Evolutionary conservation across 2,329 filamentous ascomycete genomes (phyloP), one percentile per base, ranked within the genome.

Genomic region (Epichloe festucae): DNA sequence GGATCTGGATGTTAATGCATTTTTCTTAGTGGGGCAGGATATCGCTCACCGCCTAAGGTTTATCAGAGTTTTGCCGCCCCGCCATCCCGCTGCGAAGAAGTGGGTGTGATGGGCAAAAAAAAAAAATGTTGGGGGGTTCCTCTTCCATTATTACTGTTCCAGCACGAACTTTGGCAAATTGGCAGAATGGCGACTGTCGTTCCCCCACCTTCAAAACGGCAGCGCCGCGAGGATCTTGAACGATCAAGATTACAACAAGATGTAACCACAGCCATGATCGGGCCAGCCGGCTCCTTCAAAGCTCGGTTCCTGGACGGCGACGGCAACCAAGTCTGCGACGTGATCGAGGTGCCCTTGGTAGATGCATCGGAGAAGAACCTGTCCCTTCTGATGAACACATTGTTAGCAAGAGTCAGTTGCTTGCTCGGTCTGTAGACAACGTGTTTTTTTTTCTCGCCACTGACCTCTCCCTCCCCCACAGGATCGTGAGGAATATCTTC

Each of bases 331-430:
- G 60, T 84, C 77, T 65, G 84, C 73, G 67, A 89, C 78, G 67
- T 85, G 71, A 65, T 84, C 47, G 76, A 84, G 60, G 84, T 96
- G 42, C 84, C 89, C 12, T 79, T 96, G 35, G 85, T 84, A 52
- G 86, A 96, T 71, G 86, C 91, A 2, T 85, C 80, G 7, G 87
- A 93, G 55, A 91, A 89, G 72, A 95, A 96, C 60, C 77, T 97
- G 3, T 91, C 93, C 50, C 78, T 90, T 10, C 75, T 96, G 0
- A 69, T 95, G 51, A 97, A 96, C 66, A 89, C 86, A 3, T 71
- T 96, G 42, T 78, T 95, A 65, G 85, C 83, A 61, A 80, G 84
- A 73, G 84, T 85, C 74, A 31, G 48, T 14, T 41, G 10, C 2
- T 42, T 6, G 3, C 11, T 5, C 19, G 11, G 35, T 17, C 14